Base-by-base conservation (phyloP, 2,329 filamentous ascomycete species). In the Tetracladium maxilliforme region DNA sequence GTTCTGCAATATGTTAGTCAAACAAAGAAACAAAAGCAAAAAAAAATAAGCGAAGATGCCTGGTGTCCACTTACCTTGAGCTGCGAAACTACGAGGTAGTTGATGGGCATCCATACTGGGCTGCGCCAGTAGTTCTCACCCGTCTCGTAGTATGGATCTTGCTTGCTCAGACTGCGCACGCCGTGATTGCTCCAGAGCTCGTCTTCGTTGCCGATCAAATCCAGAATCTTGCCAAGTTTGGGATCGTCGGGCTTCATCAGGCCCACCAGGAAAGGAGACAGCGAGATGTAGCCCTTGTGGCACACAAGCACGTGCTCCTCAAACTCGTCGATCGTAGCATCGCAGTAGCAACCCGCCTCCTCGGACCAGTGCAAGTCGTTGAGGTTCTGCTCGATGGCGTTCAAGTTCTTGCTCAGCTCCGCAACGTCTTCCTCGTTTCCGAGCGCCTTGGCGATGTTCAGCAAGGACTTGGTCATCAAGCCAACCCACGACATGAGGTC, bases 111-210 rank as follows among this genome's bases (percentile, higher is more conserved):
- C 87, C 87, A 95, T 14, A 95, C 67, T 0, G 90, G 84, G 35
- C 82, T 80, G 33, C 84, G 70, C 87, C 90, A 98, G 58, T 98
- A 98, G 51, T 98, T 94, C 57, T 98, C 90, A 3, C 64, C 81
- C 0, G 84, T 92, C 20, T 77, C 83, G 48, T 94, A 95, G 32
- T 83, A 69, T 41, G 76, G 61, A 42, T 87, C 78, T 40, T 71
- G 70, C 53, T 77, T 78, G 54, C 84, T 93, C 48, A 98, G 51
- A 51, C 84, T 93, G 32, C 87, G 68, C 33, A 98, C 68, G n/a
- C 90, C 90, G 40, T 80, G 73, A 3, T 75, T 65, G 43, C 79
- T 92, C 72, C 86, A 95, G n/a, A 98, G 59, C 43, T 94, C 76
- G 5, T 84, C 66, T 35, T 83, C 72, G 41, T 93, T 73, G 10